Evolutionary conservation across 345 rosid species (phyloP).

Genomic region (Microthlaspi erraticum): DNA sequence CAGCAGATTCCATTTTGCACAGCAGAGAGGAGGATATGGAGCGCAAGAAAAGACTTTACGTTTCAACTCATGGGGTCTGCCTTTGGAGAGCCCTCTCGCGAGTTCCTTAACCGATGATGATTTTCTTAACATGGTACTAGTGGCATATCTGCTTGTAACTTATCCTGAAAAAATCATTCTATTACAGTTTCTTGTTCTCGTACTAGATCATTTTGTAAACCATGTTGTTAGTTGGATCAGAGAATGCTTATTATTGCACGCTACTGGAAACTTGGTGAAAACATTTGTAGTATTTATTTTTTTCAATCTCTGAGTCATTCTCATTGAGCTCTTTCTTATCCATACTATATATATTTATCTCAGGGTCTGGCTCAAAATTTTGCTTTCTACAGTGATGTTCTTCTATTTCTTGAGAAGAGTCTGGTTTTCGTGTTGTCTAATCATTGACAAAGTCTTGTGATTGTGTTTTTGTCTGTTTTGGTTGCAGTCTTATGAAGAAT

Average conservation of each 20-base stretch:
- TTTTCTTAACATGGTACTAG: slow-evolving; percentile 95
- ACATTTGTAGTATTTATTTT: slow-evolving; percentile 30
- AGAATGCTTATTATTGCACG: slow-evolving; percentile 20
- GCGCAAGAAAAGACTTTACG: slow-evolving; percentile 52
- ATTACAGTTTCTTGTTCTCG: slow-evolving; percentile 21
- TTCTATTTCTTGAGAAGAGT: slow-evolving; percentile 27
- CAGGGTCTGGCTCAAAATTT: slow-evolving; percentile 12
- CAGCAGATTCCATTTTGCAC: slow-evolving; percentile 55
- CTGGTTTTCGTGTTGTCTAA: slow-evolving; percentile 9
- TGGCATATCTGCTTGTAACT: slow-evolving; percentile 43
- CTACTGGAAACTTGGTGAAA: slow-evolving; percentile 35
- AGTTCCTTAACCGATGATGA: slow-evolving; percentile 85
- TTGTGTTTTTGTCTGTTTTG: slow-evolving; percentile 33
- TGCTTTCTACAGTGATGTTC: not conserved
- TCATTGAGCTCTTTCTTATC: not conserved
- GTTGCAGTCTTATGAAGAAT: slow-evolving; percentile 94
- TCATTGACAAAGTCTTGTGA: slow-evolving; percentile 38
- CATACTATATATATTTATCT: not conserved
- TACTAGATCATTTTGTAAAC: slow-evolving; percentile 36
- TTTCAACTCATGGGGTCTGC: slow-evolving; percentile 73
- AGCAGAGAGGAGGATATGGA: slow-evolving; percentile 53
- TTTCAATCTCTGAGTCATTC: slow-evolving; percentile 14
- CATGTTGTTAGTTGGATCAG: slow-evolving; percentile 33
- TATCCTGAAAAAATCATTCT: slow-evolving; percentile 7
- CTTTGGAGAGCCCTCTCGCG: slow-evolving; percentile 81